phyloP scores from a whole-genome alignment of 805 yeast species.

The Ogataea paraovalis region DNA sequence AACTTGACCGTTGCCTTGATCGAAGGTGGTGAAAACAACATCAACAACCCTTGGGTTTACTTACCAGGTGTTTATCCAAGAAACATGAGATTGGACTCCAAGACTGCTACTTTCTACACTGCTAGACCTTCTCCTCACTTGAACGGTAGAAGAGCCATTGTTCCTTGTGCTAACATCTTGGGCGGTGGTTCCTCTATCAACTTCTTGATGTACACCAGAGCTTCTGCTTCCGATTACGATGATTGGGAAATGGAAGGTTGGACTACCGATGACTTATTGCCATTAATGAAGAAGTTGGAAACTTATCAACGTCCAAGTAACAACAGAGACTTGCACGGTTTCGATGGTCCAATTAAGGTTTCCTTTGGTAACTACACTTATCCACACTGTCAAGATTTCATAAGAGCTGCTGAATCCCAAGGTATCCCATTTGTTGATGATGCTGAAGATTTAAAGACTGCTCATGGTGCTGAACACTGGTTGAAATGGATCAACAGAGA shows the following conservation, averaged over 20 bases:
- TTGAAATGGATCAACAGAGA: constrained; percentile 31
- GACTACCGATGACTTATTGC: constrained; percentile 27
- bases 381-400: constrained; percentile 26
- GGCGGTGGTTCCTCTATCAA: constrained; percentile 31
- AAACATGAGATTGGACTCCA: constrained; percentile 30
- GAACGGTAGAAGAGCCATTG: constrained; percentile 30
- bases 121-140: constrained; percentile 26
- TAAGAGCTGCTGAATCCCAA: constrained; percentile 27
- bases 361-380: constrained; percentile 30
- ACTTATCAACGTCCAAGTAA: constrained; percentile 29
- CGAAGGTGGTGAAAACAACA: constrained; percentile 30
- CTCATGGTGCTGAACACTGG: constrained; percentile 31
- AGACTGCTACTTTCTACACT: constrained; percentile 27
- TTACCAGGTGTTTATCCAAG: constrained; percentile 30
- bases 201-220: constrained; percentile 31
- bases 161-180: constrained; percentile 28
- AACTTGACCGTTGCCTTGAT: constrained; percentile 23
- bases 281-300: constrained; percentile 27
- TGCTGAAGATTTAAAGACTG: constrained; percentile 20
- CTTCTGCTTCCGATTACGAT: constrained; percentile 30
- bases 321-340: constrained; percentile 30
- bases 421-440: constrained; percentile 28
- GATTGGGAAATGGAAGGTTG: constrained; percentile 30
- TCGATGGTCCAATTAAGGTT: constrained; percentile 30
- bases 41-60: constrained; percentile 30